A percentile compares a stretch with the other conserved stretches of the same genome.
These are phyloP conservation scores for Candida khao-thaluensis DNA, from an alignment of 805 yeast species.

Conservation along the genomic window DNA sequence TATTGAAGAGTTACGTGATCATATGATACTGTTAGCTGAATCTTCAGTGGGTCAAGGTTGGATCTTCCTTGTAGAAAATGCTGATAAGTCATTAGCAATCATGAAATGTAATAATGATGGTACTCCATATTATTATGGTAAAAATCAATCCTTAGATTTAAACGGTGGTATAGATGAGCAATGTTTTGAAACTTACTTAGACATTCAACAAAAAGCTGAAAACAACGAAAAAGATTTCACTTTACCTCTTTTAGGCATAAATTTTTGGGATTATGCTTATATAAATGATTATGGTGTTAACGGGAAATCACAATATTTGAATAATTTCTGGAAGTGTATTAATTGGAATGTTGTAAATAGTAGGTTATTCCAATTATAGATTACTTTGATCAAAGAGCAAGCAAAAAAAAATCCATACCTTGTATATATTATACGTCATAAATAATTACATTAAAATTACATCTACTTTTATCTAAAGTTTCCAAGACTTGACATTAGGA, in stretches of 20 bases:
- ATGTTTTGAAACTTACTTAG: slow-evolving; percentile 47
- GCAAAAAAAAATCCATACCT: slow-evolving; percentile 8
- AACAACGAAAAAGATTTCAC: slow-evolving; percentile 54
- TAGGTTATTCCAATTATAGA: slow-evolving; percentile 43
- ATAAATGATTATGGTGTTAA: slow-evolving; percentile 77
- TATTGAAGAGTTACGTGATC: slow-evolving; percentile 51
- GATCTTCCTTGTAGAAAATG: slow-evolving; percentile 67
- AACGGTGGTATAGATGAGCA: slow-evolving; percentile 65
- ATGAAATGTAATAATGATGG: slow-evolving; percentile 69
- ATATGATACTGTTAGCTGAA: slow-evolving; percentile 51
- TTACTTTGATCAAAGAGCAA: no score
- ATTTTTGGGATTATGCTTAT: slow-evolving; percentile 90
- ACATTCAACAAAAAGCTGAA: slow-evolving; percentile 42
- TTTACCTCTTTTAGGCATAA: slow-evolving; percentile 74
- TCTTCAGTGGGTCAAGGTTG: slow-evolving; percentile 67
- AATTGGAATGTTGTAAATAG: slow-evolving; percentile 77
- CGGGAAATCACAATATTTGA: slow-evolving; percentile 71
- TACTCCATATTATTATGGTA: slow-evolving; percentile 68
- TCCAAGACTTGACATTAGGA: no score
- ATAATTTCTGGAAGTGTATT: slow-evolving; percentile 71
- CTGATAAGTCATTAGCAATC: slow-evolving; percentile 56
- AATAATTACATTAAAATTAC: neutral
- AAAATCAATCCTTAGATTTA: slow-evolving; percentile 71
- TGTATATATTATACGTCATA: slow-evolving; percentile 7
- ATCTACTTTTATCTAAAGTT: neutral